Evolutionary conservation across 192 early-diverging fungal species (phyloP), one percentile per base, ranked within the genome.

Genomic region (Lobosporangium transversale): DNA sequence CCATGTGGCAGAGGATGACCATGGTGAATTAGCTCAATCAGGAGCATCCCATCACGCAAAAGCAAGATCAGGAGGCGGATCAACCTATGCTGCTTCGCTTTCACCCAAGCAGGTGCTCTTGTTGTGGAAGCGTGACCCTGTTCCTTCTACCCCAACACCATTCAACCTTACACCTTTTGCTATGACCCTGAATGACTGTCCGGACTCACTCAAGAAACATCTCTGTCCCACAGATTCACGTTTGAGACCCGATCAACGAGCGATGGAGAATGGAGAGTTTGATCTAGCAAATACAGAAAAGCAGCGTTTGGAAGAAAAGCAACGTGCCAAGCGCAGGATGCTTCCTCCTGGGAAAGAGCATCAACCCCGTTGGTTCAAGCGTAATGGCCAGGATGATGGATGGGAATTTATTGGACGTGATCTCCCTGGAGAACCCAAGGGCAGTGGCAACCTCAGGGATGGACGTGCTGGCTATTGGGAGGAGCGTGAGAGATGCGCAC

Each of bases 171-270:
- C 94, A 4, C 78, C 79, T 10, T 94, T 90, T 79, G 92, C 93
- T 18, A 86, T 89, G 67, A 88, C 89, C 10, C 80, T 94, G 52
- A 96, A 95, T 75, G 86, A 96, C 65, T 68, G 85, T 20, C 84
- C 89, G 0, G 66, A 81, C 0, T 57, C 68, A 31, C 83, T 95
- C 24, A 81, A 80, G 54, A 68, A 78, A 18, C 84, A 81, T 62
- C 66, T 96, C 43, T 92, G 92, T 27, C 90, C 87, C 11, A 92
- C 93, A 3, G 94, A 96, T 68, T 94, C 91, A 21, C 85, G 94
- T 47, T 86, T 94, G 64, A 85, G 93, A 17, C 92, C 92, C 18
- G 93, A 96, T 70, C 94, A 96, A 81, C 76, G 88, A 3, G 92
- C 92, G 0, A 92, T 96, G 93, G 94, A 96, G 68, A 84, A 80